Percentiles rank a stretch among this genome's conserved stretches.
phyloP scores from a whole-genome alignment of 1,284 basidiomycete genomes.

The Ganoderma leucocontextum region DNA sequence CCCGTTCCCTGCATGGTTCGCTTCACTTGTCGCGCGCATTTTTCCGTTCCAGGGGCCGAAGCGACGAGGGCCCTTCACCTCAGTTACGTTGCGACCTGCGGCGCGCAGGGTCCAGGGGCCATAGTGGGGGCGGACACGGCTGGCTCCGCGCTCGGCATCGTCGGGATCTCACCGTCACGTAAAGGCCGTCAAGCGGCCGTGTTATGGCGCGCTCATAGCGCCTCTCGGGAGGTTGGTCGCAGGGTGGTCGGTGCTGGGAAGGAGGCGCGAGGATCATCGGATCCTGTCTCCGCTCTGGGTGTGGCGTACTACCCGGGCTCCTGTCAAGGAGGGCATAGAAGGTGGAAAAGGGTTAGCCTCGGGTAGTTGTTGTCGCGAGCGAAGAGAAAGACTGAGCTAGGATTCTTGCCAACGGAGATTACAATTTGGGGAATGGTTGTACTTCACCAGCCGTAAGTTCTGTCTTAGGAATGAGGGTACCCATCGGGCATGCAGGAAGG shows the following conservation, averaged over 20 bases:
- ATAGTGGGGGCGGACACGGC: constrained; percentile 1
- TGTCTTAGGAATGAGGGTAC: neutral
- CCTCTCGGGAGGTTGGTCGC: neutral
- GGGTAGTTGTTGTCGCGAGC: neutral
- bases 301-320: neutral
- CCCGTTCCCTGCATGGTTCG: neutral
- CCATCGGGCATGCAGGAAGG: neutral
- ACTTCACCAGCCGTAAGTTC: neutral
- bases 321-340: neutral
- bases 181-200: neutral
- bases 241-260: neutral
- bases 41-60: neutral
- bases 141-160: constrained; percentile 3
- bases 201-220: constrained; percentile 4
- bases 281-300: neutral
- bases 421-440: neutral
- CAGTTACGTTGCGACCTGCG: neutral
- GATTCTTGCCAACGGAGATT: neutral
- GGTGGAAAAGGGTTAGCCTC: constrained; percentile 7
- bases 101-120: neutral
- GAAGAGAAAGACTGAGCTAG: neutral
- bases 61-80: neutral
- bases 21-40: neutral
- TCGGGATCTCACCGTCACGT: neutral
- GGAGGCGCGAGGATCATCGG: neutral